A percentile compares a stretch with the other conserved stretches of the same genome.
phyloP scores from a whole-genome alignment of 139 green algal genomes.

The Astrephomene gubernaculifera region DNA sequence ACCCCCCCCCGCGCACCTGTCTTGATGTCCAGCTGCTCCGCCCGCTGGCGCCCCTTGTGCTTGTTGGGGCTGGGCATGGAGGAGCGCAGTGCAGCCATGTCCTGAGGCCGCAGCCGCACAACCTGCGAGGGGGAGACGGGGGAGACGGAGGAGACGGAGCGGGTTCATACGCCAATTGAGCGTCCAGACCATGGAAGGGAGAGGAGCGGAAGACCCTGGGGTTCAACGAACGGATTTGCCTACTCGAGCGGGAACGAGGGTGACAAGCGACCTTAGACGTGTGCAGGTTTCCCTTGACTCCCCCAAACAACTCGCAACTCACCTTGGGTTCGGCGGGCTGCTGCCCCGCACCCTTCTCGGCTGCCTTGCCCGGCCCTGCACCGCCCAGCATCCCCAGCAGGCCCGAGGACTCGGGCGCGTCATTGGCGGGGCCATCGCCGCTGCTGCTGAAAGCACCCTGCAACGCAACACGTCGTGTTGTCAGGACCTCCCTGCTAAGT shows the following conservation, averaged over 20 bases:
- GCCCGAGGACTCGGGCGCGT: not conserved
- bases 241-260: too few species aligned
- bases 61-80: slow-evolving; percentile 60
- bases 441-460: not conserved
- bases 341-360: not conserved
- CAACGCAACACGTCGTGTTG: too few species aligned
- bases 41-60: slow-evolving; percentile 47
- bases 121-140: slow-evolving; percentile 6
- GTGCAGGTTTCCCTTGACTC: too few species aligned
- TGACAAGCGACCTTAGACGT: too few species aligned
- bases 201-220: too few species aligned
- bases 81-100: slow-evolving; percentile 57
- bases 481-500: too few species aligned
- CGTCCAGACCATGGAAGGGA: too few species aligned
- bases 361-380: not conserved
- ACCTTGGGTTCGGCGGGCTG: slow-evolving; percentile 17
- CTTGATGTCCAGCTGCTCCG: slow-evolving; percentile 59
- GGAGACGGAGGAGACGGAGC: too few species aligned
- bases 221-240: too few species aligned
- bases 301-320: not conserved
- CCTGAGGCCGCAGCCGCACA: slow-evolving; percentile 31
- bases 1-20: not conserved
- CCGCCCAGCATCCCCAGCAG: not conserved
- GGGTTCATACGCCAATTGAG: too few species aligned
- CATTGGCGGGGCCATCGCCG: not conserved